Evolutionary conservation across 345 rosid species (phyloP).

Genomic region (Gossypium arboreum): DNA sequence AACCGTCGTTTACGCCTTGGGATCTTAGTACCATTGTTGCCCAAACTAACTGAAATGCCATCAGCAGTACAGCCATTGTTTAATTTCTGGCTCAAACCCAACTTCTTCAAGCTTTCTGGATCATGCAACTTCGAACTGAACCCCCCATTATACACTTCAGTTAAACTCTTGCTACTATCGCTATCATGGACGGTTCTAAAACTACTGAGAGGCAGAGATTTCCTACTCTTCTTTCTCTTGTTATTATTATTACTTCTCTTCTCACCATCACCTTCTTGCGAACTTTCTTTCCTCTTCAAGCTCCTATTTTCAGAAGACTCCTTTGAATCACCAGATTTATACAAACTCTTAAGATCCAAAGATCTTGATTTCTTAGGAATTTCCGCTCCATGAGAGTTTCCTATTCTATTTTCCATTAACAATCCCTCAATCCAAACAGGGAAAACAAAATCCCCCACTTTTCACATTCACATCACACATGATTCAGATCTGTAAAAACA

Average conservation of each 20-base stretch:
- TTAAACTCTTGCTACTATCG: slow-evolving; percentile 36
- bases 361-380: slow-evolving; percentile 74
- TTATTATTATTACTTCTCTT: slow-evolving; percentile 15
- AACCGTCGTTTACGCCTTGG: slow-evolving; percentile 85
- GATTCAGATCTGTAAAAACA: slow-evolving; percentile 59
- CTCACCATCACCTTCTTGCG: slow-evolving; percentile 36
- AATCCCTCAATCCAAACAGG: slow-evolving; percentile 37
- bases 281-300: slow-evolving; percentile 55
- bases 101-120: slow-evolving; percentile 38
- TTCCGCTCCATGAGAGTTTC: slow-evolving; percentile 67
- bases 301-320: slow-evolving; percentile 38
- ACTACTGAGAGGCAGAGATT: slow-evolving; percentile 52
- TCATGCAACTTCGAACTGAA: slow-evolving; percentile 25
- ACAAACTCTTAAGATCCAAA: slow-evolving; percentile 86
- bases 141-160: slow-evolving; percentile 49
- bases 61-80: slow-evolving; percentile 35
- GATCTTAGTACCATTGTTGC: slow-evolving; percentile 42
- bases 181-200: slow-evolving; percentile 38
- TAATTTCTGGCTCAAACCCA: slow-evolving; percentile 36
- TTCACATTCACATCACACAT: slow-evolving; percentile 37
- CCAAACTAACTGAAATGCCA: slow-evolving; percentile 49
- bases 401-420: slow-evolving; percentile 82
- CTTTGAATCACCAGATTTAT: slow-evolving; percentile 44
- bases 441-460: slow-evolving; percentile 26
- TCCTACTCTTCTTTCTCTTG: slow-evolving; percentile 59